phyloP scores from a whole-genome alignment of 2,329 filamentous ascomycete species.

The Cyphellophora attinorum region DNA sequence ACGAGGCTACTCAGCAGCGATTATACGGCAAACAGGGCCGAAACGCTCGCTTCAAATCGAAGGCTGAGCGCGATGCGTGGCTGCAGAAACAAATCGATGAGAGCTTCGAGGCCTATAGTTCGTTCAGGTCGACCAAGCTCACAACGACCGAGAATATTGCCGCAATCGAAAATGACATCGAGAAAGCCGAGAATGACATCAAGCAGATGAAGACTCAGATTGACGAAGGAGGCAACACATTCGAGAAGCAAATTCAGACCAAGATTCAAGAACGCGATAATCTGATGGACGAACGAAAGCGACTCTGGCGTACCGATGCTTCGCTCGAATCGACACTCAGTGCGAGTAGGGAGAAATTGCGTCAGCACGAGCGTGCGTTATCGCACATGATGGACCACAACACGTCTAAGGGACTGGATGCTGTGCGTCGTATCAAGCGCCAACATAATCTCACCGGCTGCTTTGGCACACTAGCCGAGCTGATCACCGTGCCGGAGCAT shows the following conservation, averaged over 20 bases:
- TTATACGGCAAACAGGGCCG: slow-evolving; percentile 89
- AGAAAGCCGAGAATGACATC: slow-evolving; percentile 63
- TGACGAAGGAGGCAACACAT: slow-evolving; percentile 60
- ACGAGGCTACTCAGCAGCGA: slow-evolving; percentile 64
- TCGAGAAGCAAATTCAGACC: slow-evolving; percentile 64
- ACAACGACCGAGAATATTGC: slow-evolving; percentile 76
- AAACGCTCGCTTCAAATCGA: slow-evolving; percentile 77
- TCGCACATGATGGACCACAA: slow-evolving; percentile 82
- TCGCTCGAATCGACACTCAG: slow-evolving; percentile 69
- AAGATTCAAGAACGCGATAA: slow-evolving; percentile 71
- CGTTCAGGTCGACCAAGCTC: slow-evolving; percentile 73
- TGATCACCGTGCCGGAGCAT: slow-evolving; percentile 84
- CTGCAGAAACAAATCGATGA: slow-evolving; percentile 73
- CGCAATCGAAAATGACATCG: slow-evolving; percentile 61
- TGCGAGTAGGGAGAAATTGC: slow-evolving; percentile 66
- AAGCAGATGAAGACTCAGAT: slow-evolving; percentile 60
- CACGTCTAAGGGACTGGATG: slow-evolving; percentile 77
- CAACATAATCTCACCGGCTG: slow-evolving; percentile 74
- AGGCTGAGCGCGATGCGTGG: slow-evolving; percentile 77
- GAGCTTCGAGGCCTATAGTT: slow-evolving; percentile 63
- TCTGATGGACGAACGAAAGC: slow-evolving; percentile 76
- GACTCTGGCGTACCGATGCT: slow-evolving; percentile 80
- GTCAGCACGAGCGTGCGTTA: slow-evolving; percentile 66
- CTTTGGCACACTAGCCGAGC: slow-evolving; percentile 84
- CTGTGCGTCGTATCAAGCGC: slow-evolving; percentile 71